Conservation (phyloP, 176 grass and related monocot genomes). For the Coix lacrymajobi region DNA sequence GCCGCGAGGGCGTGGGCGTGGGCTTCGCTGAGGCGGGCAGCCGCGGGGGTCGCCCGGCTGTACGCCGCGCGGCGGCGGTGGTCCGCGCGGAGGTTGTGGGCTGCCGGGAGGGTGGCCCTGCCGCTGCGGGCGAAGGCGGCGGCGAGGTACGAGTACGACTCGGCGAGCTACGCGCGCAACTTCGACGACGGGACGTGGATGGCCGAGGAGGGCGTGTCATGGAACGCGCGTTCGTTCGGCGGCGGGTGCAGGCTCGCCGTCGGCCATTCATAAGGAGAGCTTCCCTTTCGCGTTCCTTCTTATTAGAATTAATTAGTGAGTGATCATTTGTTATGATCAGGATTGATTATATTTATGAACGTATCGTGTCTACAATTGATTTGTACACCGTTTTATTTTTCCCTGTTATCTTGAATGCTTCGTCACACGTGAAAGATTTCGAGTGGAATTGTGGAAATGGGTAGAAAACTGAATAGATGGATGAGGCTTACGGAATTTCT, state of each 20-base stretch:
- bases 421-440: background rate
- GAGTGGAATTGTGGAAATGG: background rate
- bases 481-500: too few relatives aligned
- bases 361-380: background rate
- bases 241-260: constrained; percentile 17
- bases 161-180: constrained; percentile 52
- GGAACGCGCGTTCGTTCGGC: constrained; percentile 27
- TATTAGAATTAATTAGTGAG: background rate
- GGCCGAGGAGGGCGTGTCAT: constrained; percentile 45
- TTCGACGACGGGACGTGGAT: constrained; percentile 69
- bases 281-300: background rate
- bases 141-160: constrained; percentile 42
- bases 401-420: background rate
- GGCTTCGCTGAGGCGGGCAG: constrained; percentile 20
- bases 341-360: background rate
- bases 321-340: background rate
- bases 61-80: background rate
- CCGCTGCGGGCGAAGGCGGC: background rate
- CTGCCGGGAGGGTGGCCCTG: background rate
- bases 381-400: background rate
- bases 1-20: background rate
- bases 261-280: background rate
- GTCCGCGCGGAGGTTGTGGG: constrained; percentile 4
- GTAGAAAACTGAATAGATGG: background rate
- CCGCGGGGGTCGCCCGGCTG: background rate